These are phyloP conservation scores for Calonectria ilicicola DNA, from an alignment of 2,329 filamentous ascomycete species.

Conservation along the genomic window DNA sequence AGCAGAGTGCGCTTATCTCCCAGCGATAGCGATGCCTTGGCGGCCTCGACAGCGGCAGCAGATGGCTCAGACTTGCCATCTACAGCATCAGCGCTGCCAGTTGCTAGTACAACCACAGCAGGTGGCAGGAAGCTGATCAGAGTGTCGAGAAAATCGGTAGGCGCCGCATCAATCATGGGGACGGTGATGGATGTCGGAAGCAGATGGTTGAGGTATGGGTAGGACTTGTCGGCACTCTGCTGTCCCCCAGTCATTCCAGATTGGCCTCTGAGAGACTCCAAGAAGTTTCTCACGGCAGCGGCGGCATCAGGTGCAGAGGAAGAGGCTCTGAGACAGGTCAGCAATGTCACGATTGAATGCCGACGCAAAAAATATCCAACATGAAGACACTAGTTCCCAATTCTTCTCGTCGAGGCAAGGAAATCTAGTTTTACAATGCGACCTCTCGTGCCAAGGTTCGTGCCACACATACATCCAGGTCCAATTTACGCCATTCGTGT, in stretches of 20 bases:
- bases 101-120: constrained; percentile 80
- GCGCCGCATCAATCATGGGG: constrained; percentile 75
- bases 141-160: constrained; percentile 76
- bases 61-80: constrained; percentile 73
- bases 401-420: constrained; percentile 44
- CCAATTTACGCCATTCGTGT: constrained; percentile 38
- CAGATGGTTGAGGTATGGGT: constrained; percentile 88
- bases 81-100: constrained; percentile 69
- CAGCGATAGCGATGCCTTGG: constrained; percentile 78
- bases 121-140: constrained; percentile 85
- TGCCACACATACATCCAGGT: constrained; percentile 33
- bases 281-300: constrained; percentile 86
- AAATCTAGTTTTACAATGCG: constrained; percentile 49
- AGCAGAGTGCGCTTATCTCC: constrained; percentile 85
- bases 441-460: constrained; percentile 37
- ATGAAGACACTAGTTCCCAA: constrained; percentile 42
- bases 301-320: constrained; percentile 76
- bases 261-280: constrained; percentile 80
- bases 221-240: constrained; percentile 67
- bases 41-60: constrained; percentile 76
- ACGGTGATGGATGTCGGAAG: constrained; percentile 83
- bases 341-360: constrained; percentile 47
- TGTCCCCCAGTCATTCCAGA: constrained; percentile 53
- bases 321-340: constrained; percentile 68
- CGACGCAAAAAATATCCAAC: constrained; percentile 38